Base-by-base conservation (phyloP, 306 rosid genomes). In the Cajanus cajan region DNA sequence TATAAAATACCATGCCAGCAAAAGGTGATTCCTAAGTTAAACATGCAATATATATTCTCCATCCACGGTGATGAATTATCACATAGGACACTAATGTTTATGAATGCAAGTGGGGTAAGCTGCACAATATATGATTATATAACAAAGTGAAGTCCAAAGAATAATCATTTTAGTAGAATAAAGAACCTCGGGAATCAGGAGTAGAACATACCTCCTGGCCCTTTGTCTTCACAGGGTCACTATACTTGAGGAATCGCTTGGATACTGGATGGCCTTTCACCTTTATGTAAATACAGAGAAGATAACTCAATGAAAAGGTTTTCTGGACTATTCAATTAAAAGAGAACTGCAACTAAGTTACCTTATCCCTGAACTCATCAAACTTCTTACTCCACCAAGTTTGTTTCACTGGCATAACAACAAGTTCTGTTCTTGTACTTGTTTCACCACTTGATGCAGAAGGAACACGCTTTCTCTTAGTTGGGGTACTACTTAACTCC, bases 291-390 rank as follows among this genome's bases (percentile, higher is more conserved):
- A 24, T 13, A 50, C 39, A n/a, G 21, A 73, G 68, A 74, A 77
- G 19, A 66, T 47, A 69, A 25, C 50, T 50, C 13, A 84, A 54
- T 54, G 43, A 47, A 84, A 24, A 40, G 41, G 40, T 28, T 73
- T 70, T 5, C 8, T 28, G 8, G 54, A 66, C 28, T 44, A 71
- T 67, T 66, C 55, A 48, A 39, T 18, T 21, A 78, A 10, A 8
- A 73, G 24, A 41, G 12, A 34, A 47, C 19, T 77, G 28, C 1
- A 36, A 71, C 59, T 16, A 24, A 44, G 74, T 69, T 78, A 93
- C 99, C 98, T 91, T 93, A 64, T 78, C 87, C 84, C 78, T 96
- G 77, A 91, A 80, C 22, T 89, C 87, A 79, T 90, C 97, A 93
- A 94, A 87, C 84, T 87, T 91, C 85, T 88, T 89, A 85, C 83